A percentile compares a stretch with the other conserved stretches of the same genome.
These are phyloP conservation scores for Penicillium chermesinum DNA, from an alignment of 495 filamentous ascomycete genomes.

Conservation along the genomic window DNA sequence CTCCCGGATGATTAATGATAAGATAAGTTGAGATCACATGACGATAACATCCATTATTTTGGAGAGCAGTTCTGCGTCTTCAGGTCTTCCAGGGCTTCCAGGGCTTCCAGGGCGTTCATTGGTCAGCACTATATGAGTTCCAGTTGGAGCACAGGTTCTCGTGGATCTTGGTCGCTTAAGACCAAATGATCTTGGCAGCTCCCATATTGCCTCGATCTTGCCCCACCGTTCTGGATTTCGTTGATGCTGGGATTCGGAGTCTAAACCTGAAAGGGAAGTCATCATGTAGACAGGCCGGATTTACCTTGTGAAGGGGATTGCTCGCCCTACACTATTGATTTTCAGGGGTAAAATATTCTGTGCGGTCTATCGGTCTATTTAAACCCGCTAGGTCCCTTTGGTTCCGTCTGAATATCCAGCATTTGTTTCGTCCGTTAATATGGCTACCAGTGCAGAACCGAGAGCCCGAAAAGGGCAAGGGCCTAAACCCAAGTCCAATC, in stretches of 20 bases:
- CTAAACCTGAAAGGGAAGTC: constrained; percentile 4
- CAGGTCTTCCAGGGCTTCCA: too few relatives aligned
- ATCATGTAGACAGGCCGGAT: neutral
- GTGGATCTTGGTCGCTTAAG: too few relatives aligned
- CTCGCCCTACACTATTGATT: too few relatives aligned
- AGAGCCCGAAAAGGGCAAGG: constrained; percentile 4
- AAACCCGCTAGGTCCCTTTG: too few relatives aligned
- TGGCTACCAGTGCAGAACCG: constrained; percentile 4
- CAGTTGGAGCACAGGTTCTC: too few relatives aligned
- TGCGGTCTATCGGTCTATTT: too few relatives aligned
- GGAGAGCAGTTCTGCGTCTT: neutral
- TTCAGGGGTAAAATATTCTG: too few relatives aligned
- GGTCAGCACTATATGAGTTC: constrained; percentile 1
- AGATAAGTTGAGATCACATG: constrained; percentile 25
- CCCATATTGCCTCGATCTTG: neutral
- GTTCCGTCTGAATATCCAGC: neutral
- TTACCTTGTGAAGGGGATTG: too few relatives aligned
- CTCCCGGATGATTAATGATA: constrained; percentile 11
- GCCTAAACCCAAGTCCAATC: neutral
- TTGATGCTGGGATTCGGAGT: constrained; percentile 5
- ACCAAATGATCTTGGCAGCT: too few relatives aligned
- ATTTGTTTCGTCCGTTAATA: neutral
- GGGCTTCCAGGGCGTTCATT: too few relatives aligned
- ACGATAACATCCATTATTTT: neutral
- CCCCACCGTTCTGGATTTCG: constrained; percentile 2